Evolutionary conservation across 345 rosid species (phyloP), one percentile per base, ranked within the genome.

Genomic region (Kernera saxatilis): DNA sequence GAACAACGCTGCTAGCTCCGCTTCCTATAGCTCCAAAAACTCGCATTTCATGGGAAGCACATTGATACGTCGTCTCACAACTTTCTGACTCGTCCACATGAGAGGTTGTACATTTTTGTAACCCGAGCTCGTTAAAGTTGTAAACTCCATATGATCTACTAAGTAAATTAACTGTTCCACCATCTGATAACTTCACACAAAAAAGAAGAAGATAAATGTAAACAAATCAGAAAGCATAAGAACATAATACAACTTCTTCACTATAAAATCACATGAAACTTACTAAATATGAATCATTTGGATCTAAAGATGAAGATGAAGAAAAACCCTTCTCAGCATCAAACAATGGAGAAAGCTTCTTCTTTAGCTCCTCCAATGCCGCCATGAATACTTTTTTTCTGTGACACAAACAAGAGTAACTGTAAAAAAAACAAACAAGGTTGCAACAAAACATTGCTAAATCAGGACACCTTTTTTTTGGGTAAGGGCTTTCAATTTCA

Each of bases 1-100:
- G 98, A 76, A 93, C 98, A 64, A 93, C 94, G 40, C 98, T 93
- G 78, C 98, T 93, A 21, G 98, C 98, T 41, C 97, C 97, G 54
- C 91, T 91, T 22, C 98, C 97, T 50, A 93, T 93, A 51, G 97
- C 89, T 68, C 98, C 98, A 58, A 86, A 93, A 66, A 85, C 78
- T 65, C 90, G 79, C 98, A 93, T 93, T 80, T 93, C 98, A 51
- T 84, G 81, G 6, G 98, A 93, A 58, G 97, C 98, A 84, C 97
- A 91, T 49, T 77, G 82, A 72, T 87, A 93, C 0, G 91, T 91
- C 44, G 86, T 93, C 79, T 91, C 96, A 0, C 75, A 68, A 19
- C 72, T 81, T 41, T 90, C 98, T 0, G 82, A 63, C 58, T 86
- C 93, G 22, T 85, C 89, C 36, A 76, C 77, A 4, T 82, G 80